phyloP scores from a whole-genome alignment of 2,329 filamentous ascomycete genomes.

The Aspergillus sp. region DNA sequence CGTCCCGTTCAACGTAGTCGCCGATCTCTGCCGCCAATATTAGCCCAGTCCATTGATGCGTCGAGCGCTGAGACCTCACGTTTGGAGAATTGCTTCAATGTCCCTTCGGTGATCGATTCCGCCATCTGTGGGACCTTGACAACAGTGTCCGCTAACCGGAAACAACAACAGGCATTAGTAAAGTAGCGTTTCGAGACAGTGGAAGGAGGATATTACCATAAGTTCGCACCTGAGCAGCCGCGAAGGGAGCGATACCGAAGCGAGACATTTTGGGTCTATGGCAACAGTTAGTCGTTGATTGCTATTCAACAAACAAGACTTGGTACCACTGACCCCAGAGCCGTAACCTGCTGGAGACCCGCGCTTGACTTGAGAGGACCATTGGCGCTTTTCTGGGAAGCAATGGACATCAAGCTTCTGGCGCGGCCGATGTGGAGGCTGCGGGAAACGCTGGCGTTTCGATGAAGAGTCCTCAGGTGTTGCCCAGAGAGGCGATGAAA shows the following conservation, averaged over 20 bases:
- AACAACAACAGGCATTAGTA: not conserved
- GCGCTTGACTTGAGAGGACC: constrained; percentile 15
- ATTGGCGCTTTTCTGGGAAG: constrained; percentile 22
- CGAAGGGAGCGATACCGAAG: constrained; percentile 27
- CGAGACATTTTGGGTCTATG: constrained; percentile 23
- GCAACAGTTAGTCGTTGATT: not conserved
- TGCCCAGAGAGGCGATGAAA: constrained; percentile 38
- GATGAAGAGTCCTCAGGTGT: constrained; percentile 33
- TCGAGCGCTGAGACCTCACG: constrained; percentile 46
- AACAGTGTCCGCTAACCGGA: constrained; percentile 67
- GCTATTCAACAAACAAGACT: not conserved
- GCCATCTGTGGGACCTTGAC: constrained; percentile 98
- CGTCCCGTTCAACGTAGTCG: constrained; percentile 91
- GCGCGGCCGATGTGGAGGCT: constrained; percentile 21
- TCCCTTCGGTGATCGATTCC: constrained; percentile 97
- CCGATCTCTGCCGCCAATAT: constrained; percentile 65
- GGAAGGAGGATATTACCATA: constrained; percentile 34
- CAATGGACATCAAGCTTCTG: constrained; percentile 31
- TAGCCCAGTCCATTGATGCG: not conserved
- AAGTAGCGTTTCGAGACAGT: not conserved
- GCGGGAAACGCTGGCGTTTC: constrained; percentile 30
- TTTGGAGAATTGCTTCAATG: constrained; percentile 93
- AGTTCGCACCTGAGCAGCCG: constrained; percentile 36
- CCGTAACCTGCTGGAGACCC: constrained; percentile 27
- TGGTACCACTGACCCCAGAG: constrained; percentile 27